phyloP scores from a whole-genome alignment of 2,329 filamentous ascomycete genomes.

The Aspergillus sp. region DNA sequence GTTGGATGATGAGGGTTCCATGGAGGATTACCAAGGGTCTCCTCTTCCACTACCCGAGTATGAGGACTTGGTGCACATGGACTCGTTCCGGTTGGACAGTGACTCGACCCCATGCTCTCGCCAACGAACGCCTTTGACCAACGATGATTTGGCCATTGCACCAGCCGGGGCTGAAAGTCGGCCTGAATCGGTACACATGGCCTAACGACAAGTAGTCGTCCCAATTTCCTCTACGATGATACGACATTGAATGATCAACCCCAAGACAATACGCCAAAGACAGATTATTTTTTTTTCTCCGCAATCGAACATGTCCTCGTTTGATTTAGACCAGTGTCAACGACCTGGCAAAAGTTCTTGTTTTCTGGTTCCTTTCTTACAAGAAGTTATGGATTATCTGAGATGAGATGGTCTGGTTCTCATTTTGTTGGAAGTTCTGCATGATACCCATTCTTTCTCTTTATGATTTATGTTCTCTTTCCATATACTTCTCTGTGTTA shows the following conservation, averaged over 20 bases:
- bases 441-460: constrained; percentile 15
- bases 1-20: constrained; percentile 32
- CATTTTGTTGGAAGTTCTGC: background rate
- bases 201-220: too few species aligned
- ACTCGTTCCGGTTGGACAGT: constrained; percentile 26
- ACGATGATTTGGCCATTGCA: constrained; percentile 22
- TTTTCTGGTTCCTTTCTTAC: background rate
- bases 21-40: constrained; percentile 42
- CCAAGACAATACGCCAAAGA: background rate
- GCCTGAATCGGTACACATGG: background rate
- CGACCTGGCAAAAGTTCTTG: constrained; percentile 5
- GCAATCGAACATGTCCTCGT: background rate
- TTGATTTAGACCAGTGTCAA: background rate
- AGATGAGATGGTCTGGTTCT: background rate
- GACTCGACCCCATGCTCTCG: constrained; percentile 25
- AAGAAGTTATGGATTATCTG: too few species aligned
- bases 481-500: constrained; percentile 1
- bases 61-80: constrained; percentile 40
- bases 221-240: background rate
- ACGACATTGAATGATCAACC: background rate
- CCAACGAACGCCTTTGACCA: constrained; percentile 23
- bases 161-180: constrained; percentile 7
- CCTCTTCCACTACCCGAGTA: constrained; percentile 35
- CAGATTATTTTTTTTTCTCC: background rate
- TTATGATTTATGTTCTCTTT: background rate